Conservation (phyloP, 768 basidiomycete species). For the Lyophyllum semitale region DNA sequence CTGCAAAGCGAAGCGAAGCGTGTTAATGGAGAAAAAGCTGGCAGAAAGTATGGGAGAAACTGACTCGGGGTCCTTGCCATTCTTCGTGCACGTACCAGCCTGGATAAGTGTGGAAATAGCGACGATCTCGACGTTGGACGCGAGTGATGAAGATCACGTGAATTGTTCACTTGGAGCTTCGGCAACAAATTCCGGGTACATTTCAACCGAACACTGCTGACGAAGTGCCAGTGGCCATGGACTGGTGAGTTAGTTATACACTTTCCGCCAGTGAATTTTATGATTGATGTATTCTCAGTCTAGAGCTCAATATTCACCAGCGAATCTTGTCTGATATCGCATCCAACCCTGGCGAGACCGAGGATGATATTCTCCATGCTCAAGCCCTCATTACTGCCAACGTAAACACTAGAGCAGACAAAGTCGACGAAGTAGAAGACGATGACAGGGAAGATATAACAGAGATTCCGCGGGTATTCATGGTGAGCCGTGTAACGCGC, state of each 20-base stretch:
- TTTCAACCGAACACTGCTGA: not conserved
- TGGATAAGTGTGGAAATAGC: no score
- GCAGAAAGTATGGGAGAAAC: not conserved
- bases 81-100: no score
- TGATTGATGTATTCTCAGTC: slow-evolving; percentile 37
- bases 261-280: not conserved
- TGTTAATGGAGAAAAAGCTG: no score
- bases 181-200: not conserved
- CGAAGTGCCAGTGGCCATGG: no score
- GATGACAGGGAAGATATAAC: slow-evolving; percentile 25
- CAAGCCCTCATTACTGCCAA: slow-evolving; percentile 63
- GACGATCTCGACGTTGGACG: no score
- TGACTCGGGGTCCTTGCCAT: slow-evolving; percentile 30
- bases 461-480: slow-evolving; percentile 44
- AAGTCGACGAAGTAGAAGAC: slow-evolving; percentile 30
- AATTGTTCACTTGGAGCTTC: not conserved
- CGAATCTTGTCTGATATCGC: slow-evolving; percentile 77
- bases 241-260: slow-evolving; percentile 42
- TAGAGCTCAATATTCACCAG: slow-evolving; percentile 80
- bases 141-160: slow-evolving; percentile 4
- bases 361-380: slow-evolving; percentile 48
- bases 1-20: not conserved
- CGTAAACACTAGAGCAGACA: slow-evolving; percentile 45
- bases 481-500: slow-evolving; percentile 11
- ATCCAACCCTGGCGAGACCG: slow-evolving; percentile 47